Evolutionary conservation across 148 eudicot genomes (phyloP), one percentile per base, ranked within the genome.

Genomic region (Spergularia marina): DNA sequence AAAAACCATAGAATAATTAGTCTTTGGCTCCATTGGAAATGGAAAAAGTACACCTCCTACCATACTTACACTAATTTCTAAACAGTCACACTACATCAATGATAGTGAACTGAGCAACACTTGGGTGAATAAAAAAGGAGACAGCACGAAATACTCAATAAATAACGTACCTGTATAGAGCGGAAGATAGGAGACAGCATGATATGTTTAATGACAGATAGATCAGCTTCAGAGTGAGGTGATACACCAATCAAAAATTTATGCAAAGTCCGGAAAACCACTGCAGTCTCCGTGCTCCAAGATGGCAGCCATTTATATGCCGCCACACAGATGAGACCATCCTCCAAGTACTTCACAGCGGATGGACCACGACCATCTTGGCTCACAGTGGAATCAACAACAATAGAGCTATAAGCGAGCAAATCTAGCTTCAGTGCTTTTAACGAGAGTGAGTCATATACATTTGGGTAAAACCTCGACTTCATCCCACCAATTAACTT

Each of bases 271-370:
- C 96, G 86, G 70, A 95, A 89, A 16, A 90, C 91, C 71, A 95
- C 96, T 10, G 92, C 87, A 61, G 96, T 92, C 77, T 95, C 99
- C 13, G 90, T 88, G 85, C 97, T 92, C 94, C 97, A 89, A n/a
- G 92, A 83, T n/a, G 97, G 99, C 76, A 95, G 78, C 97, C 97
- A 92, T 76, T 90, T 90, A 80, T 88, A 95, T 51, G 87, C 87
- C 25, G 91, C 84, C 34, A 94, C 88, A 78, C 86, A 87, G 56
- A 89, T 82, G 68, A 91, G 86, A 65, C 91, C 89, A 74, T 87
- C 88, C 81, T 90, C 82, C 68, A 93, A 85, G 70, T 84, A 78
- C 78, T 78, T 89, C 73, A 82, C 89, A 53, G 65, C 82, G 47
- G 72, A 71, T 34, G 1, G 81, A 75, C 71, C 79, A 75, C 44